Percentiles rank a stretch among this genome's conserved stretches.
Evolutionary conservation across 441 rosid genomes (phyloP).

Genomic region (Populus hybrid): DNA sequence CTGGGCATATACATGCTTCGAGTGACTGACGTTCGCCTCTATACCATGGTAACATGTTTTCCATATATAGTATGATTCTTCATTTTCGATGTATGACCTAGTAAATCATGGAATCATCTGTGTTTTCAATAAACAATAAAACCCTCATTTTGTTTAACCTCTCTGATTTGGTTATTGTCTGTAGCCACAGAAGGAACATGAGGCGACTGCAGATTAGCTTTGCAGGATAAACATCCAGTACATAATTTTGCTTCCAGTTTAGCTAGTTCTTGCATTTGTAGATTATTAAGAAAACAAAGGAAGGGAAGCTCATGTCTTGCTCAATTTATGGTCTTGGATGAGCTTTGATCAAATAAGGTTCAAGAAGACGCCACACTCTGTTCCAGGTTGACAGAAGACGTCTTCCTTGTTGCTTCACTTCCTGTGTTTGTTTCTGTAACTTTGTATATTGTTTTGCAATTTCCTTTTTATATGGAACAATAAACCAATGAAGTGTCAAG

Average conservation of each 20-base stretch:
- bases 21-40: slow-evolving; percentile 29
- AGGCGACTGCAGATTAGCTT: slow-evolving; percentile 15
- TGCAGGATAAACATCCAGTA: background rate
- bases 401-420: background rate
- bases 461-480: background rate
- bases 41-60: slow-evolving; percentile 30
- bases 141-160: background rate
- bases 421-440: background rate
- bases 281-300: background rate
- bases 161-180: slow-evolving; percentile 10
- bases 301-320: background rate
- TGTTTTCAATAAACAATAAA: background rate
- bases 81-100: background rate
- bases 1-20: slow-evolving; percentile 71
- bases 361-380: background rate
- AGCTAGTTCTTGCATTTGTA: background rate
- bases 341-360: background rate
- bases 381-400: background rate
- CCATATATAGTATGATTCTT: slow-evolving; percentile 1
- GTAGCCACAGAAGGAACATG: slow-evolving; percentile 26
- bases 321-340: background rate
- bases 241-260: slow-evolving; percentile 1
- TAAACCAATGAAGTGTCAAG: background rate
- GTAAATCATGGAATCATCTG: background rate
- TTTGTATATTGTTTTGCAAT: background rate